These are phyloP conservation scores for Solanum dulcamara DNA, from an alignment of 257 asterid genomes.

Conservation along the genomic window DNA sequence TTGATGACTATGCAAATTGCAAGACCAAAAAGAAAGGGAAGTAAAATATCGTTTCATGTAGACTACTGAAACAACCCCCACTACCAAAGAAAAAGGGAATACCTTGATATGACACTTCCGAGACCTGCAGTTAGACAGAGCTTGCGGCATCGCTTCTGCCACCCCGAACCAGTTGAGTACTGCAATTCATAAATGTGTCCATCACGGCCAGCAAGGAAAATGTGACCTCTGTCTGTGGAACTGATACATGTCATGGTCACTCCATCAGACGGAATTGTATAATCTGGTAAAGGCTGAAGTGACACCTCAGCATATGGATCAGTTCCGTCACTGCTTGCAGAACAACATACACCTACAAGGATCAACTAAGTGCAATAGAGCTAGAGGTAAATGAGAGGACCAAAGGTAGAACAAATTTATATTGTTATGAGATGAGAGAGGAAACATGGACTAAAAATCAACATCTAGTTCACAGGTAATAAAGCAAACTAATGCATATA, in stretches of 20 bases:
- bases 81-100: conserved; percentile 1
- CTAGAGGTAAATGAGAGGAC: neutral
- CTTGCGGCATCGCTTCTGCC: conserved; percentile 91
- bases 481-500: neutral
- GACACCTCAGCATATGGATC: conserved; percentile 88
- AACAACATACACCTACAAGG: conserved; percentile 94
- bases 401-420: neutral
- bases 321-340: conserved; percentile 73
- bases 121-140: conserved; percentile 82
- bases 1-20: neutral
- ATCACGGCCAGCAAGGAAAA: conserved; percentile 93
- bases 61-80: neutral
- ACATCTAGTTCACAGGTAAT: neutral
- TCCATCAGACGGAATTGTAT: conserved; percentile 86
- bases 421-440: neutral
- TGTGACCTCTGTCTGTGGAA: conserved; percentile 76
- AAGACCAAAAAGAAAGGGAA: neutral
- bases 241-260: conserved; percentile 95
- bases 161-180: conserved; percentile 87
- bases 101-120: conserved; percentile 91
- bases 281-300: conserved; percentile 86
- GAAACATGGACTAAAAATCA: neutral
- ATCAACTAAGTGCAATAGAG: conserved; percentile 50
- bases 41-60: neutral
- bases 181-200: conserved; percentile 90